Evolutionary conservation across 2,329 filamentous ascomycete species (phyloP).

Genomic region (Aureobasidium sp.): DNA sequence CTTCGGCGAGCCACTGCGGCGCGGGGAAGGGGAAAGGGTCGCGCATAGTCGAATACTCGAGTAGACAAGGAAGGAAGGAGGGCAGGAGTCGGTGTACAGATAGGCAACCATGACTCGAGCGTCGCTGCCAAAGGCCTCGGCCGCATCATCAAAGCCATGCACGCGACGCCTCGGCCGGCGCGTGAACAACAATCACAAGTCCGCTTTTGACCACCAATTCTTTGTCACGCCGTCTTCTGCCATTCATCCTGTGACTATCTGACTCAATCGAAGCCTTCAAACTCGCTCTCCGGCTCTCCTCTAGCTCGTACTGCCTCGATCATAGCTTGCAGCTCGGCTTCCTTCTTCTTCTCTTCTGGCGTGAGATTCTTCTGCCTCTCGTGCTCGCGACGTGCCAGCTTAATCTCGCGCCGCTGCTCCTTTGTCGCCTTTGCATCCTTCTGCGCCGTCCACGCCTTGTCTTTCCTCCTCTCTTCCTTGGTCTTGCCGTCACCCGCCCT

Average conservation of each 20-base stretch:
- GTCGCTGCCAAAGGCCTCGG: slow-evolving; percentile 3
- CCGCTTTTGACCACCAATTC: not conserved
- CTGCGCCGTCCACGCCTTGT: slow-evolving; percentile 32
- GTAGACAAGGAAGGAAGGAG: not conserved
- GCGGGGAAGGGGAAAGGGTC: slow-evolving; percentile 60
- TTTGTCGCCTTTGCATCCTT: slow-evolving; percentile 30
- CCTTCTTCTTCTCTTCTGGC: slow-evolving; percentile 25
- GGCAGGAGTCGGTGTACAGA: not conserved
- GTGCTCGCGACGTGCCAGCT: slow-evolving; percentile 27
- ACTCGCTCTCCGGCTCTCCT: slow-evolving; percentile 16
- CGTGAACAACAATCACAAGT: not conserved
- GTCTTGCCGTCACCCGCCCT: slow-evolving; percentile 28
- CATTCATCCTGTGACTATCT: not conserved
- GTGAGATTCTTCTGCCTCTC: slow-evolving; percentile 27
- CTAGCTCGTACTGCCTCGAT: slow-evolving; percentile 28
- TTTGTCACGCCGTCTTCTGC: not conserved
- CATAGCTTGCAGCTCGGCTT: slow-evolving; percentile 28
- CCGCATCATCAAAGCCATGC: not conserved
- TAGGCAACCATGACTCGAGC: not conserved
- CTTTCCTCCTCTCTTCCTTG: slow-evolving; percentile 26
- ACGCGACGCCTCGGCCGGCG: not conserved
- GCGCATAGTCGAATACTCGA: slow-evolving; percentile 47
- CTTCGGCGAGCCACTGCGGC: slow-evolving; percentile 48
- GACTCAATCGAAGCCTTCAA: slow-evolving; percentile 18
- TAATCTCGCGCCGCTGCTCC: slow-evolving; percentile 30